Evolutionary conservation across 768 basidiomycete genomes (phyloP).

Genomic region (Tricholoma bakamatsutake): DNA sequence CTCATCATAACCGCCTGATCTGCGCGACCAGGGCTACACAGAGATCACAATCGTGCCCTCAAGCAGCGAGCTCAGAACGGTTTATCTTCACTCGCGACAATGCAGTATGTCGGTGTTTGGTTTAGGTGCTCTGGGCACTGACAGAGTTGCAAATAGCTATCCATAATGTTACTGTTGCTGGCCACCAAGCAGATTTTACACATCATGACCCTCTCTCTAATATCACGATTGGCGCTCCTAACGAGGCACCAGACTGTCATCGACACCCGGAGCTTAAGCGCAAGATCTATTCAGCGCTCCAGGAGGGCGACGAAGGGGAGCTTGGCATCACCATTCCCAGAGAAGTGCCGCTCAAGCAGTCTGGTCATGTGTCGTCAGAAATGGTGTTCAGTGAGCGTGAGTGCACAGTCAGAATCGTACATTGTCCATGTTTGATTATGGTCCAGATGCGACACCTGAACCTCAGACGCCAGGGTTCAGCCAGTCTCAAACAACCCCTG

Average conservation of each 20-base stretch:
- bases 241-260: conserved; percentile 71
- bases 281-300: conserved; percentile 82
- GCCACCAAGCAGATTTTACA: conserved; percentile 69
- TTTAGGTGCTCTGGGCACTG: conserved; percentile 8
- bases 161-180: conserved; percentile 66
- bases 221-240: conserved; percentile 45
- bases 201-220: conserved; percentile 72
- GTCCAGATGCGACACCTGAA: conserved; percentile 71
- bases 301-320: conserved; percentile 93
- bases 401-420: conserved; percentile 9
- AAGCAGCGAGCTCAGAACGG: conserved; percentile 69
- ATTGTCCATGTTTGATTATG: background rate
- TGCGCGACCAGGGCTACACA: conserved; percentile 70
- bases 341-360: conserved; percentile 61
- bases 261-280: conserved; percentile 92
- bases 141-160: conserved; percentile 42
- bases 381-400: conserved; percentile 53
- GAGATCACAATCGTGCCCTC: conserved; percentile 87
- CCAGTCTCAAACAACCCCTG: conserved; percentile 36
- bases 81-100: conserved; percentile 87
- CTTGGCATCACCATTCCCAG: conserved; percentile 82
- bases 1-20: conserved; percentile 14
- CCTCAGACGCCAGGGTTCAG: conserved; percentile 58
- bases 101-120: conserved; percentile 52
- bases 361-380: conserved; percentile 39